Percentiles rank a stretch among this genome's conserved stretches.
Conservation (phyloP, 768 basidiomycete genomes). For the Suillus hirtellus region DNA sequence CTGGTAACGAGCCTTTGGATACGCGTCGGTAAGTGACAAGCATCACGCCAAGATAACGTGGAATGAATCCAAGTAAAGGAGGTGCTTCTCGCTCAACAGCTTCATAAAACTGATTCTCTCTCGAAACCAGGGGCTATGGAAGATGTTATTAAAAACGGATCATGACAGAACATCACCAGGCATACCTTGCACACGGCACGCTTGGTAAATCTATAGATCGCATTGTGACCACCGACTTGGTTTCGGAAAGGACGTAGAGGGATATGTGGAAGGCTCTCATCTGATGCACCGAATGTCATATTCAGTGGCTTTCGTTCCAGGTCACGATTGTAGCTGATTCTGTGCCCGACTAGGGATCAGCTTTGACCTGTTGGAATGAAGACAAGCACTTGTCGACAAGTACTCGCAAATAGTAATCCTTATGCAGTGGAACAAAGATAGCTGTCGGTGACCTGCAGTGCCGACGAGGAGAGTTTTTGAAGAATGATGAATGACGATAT, state of each 20-base stretch:
- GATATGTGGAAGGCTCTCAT: slow-evolving; percentile 78
- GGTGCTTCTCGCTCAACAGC: slow-evolving; percentile 93
- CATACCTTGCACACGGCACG: slow-evolving; percentile 97
- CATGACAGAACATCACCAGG: slow-evolving; percentile 14
- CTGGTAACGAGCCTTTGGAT: slow-evolving; percentile 39
- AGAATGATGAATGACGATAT: slow-evolving; percentile 41
- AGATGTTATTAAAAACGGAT: slow-evolving; percentile 18
- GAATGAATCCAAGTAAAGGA: slow-evolving; percentile 89
- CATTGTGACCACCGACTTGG: slow-evolving; percentile 96
- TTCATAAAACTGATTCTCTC: slow-evolving; percentile 98
- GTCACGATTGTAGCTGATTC: slow-evolving; percentile 10
- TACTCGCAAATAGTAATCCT: not conserved
- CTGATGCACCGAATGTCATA: slow-evolving; percentile 45
- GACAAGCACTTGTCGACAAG: not conserved
- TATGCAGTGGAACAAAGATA: not conserved
- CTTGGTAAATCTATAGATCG: slow-evolving; percentile 97
- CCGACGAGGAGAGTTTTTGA: slow-evolving; percentile 19
- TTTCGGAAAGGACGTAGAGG: slow-evolving; percentile 95
- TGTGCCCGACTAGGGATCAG: not conserved
- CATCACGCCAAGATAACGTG: slow-evolving; percentile 99
- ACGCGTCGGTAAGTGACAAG: slow-evolving; percentile 93
- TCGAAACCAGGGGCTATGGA: slow-evolving; percentile 85
- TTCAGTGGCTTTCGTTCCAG: slow-evolving; percentile 38
- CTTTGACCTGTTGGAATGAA: not conserved
- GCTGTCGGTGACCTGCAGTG: not conserved